A percentile compares a stretch with the other conserved stretches of the same genome.
phyloP scores from a whole-genome alignment of 1,139 yeast species.

The Saccharomycopsis hybrid region DNA sequence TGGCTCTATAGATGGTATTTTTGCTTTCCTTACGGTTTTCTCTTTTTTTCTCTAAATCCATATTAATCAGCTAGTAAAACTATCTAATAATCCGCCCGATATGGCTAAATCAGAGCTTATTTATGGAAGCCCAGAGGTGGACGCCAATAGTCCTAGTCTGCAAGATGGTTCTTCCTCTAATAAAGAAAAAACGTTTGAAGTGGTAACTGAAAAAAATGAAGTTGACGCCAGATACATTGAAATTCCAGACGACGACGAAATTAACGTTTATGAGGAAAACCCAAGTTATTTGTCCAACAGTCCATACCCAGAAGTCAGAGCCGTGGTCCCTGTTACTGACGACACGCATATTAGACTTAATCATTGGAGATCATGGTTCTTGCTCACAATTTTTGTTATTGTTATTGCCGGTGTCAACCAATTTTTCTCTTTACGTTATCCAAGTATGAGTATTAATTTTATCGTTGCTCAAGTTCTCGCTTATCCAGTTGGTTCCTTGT shows the following conservation, averaged over 20 bases:
- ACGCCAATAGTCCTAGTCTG: not conserved
- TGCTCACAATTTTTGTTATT: constrained; percentile 46
- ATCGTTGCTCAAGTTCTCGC: constrained; percentile 54
- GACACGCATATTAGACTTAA: constrained; percentile 49
- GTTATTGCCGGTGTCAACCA: constrained; percentile 56
- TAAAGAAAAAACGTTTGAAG: not conserved
- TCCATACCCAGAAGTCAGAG: constrained; percentile 65
- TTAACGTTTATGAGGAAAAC: constrained; percentile 5
- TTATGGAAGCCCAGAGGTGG: not conserved
- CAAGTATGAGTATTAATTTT: constrained; percentile 47
- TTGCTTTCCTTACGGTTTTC: no score
- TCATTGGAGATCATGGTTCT: constrained; percentile 56
- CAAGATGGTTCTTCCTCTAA: not conserved
- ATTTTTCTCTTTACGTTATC: constrained; percentile 53
- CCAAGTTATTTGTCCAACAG: constrained; percentile 27
- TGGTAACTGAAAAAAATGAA: not conserved
- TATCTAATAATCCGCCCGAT: no score
- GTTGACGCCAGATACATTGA: constrained; percentile 8
- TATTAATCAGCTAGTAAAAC: no score
- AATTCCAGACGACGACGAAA: constrained; percentile 14
- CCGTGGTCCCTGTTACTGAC: constrained; percentile 56
- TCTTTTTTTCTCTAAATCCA: no score
- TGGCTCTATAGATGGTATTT: no score
- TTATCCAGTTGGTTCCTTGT: constrained; percentile 52
- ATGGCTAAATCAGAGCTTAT: not conserved